Conservation (phyloP, 345 rosid genomes). For the Brassica rapa region DNA sequence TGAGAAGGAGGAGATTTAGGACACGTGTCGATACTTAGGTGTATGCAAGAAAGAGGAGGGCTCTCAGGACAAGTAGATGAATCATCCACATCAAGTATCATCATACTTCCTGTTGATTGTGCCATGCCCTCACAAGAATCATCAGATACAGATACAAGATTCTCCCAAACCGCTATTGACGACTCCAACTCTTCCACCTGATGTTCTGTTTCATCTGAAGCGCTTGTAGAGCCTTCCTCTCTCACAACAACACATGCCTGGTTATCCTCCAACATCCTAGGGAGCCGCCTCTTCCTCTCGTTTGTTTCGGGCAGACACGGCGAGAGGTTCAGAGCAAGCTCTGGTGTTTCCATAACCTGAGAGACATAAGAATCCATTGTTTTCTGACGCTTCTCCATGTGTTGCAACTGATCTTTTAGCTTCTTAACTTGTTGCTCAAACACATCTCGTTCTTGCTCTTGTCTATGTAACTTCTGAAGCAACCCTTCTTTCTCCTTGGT, state of each 20-base stretch:
- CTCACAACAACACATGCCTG: conserved; percentile 31
- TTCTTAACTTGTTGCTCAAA: conserved; percentile 58
- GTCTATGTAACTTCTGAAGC: conserved; percentile 52
- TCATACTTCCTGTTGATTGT: conserved; percentile 46
- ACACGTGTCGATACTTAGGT: conserved; percentile 51
- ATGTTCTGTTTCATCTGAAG: conserved; percentile 48
- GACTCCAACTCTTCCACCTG: conserved; percentile 59
- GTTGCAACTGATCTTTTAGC: conserved; percentile 64
- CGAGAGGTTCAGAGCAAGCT: conserved; percentile 58
- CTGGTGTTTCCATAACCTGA: conserved; percentile 66
- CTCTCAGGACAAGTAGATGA: conserved; percentile 72
- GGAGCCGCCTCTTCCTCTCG: conserved; percentile 83
- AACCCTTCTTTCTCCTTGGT: conserved; percentile 60
- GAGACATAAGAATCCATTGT: conserved; percentile 57
- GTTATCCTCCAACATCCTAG: conserved; percentile 48
- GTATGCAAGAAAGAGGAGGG: conserved; percentile 61
- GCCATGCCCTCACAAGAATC: conserved; percentile 47
- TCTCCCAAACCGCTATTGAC: conserved; percentile 59
- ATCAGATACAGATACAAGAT: conserved; percentile 51
- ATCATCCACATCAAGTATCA: conserved; percentile 59
- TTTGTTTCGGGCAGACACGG: conserved; percentile 51
- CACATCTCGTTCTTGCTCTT: conserved; percentile 50
- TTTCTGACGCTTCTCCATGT: conserved; percentile 67
- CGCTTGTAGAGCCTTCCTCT: conserved; percentile 41
- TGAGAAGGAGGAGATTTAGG: conserved; percentile 51